Base-by-base conservation (phyloP, 495 filamentous ascomycete species). In the Aeminium ludgeri region DNA sequence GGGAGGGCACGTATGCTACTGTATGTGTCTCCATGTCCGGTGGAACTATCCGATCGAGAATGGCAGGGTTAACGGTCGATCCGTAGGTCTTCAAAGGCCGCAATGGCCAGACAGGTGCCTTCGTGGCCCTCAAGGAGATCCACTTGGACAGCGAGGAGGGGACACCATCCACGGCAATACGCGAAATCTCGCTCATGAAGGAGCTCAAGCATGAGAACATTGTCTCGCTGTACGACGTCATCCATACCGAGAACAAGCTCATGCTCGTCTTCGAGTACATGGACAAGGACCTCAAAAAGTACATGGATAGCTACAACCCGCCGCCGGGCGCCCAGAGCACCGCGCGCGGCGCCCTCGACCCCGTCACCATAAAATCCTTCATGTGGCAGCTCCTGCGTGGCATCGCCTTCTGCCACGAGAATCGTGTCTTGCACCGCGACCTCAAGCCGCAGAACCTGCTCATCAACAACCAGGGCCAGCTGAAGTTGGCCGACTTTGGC, bases 1-100 rank as follows among this genome's bases (percentile, higher is more conserved):
- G 89, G 57, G 89, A 97, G 70, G 89, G 89, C 40, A 97, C 89
- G 32, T 97, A 97, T 77, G 89, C 89, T 41, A 97, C 89, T 18
- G 89, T 94, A 72, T 52, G 56, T 34, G 23, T 25, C 8, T 3
- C 3, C 3, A 8, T 8, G 23, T 25, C 23, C 3, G 23, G 4
- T 25, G 23, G 23, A 8, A 25, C 3, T 3, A 25, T 25, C 23
- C 3, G 4, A 25, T 25, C 23, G 23, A 25, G 23, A 8, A 25
- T 25, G 3, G 23, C 3, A 25, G 23, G 23, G 23, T 25, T 25
- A 25, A 25, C 8, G 23, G 23, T 25, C 23, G 23, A 25, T 25
- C 10, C 41, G 1, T 17, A 60, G 58, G 59, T 64, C n/a, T 64
- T 62, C 54, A 64, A 64, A 51, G 60, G 60, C 46, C 56, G 60